Evolutionary conservation across 2,329 filamentous ascomycete species (phyloP), one percentile per base, ranked within the genome.

Genomic region (Didymella lethalis): DNA sequence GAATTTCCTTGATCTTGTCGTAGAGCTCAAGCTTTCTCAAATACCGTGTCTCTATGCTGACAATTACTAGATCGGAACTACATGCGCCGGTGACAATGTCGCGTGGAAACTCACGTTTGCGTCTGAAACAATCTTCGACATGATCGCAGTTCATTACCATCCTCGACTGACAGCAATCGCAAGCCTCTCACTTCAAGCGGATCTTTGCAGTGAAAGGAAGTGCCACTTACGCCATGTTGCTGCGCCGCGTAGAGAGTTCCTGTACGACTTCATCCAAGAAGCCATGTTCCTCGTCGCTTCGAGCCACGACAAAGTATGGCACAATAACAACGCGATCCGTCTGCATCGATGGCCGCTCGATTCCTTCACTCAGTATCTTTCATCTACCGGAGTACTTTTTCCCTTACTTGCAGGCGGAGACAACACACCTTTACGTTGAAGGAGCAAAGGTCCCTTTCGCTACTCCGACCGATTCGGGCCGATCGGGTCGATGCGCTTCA

Each of bases 401-500:
- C 29, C 12, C 6, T 32, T 6, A 5, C 31, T 32, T 32, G 3
- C 6, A 14, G 31, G 31, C 11, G 12, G 12, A 32, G 31, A 32
- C 11, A 14, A 14, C 31, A 12, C 11, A 32, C 11, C 12, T 16
- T 32, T 11, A 14, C 12, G 14, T 31, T 12, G 11, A 6, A 14
- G 12, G 4, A 14, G 31, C 12, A 16, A 32, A 32, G 11, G 12
- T 32, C 31, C 11, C 12, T 32, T 16, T 14, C 31, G 31, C 50
- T 16, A 10, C 7, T 14, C 40, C 18, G 67, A 54, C 52, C 62
- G 58, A 78, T 77, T 62, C 65, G 75, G 47, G 73, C 79, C 40
- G 67, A 81, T 58, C 67, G 79, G 57, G 74, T 76, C 47, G 77
- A 82, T 54, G 77, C 78, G 1, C 31, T 49, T 41, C 50, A 54